A percentile compares a stretch with the other conserved stretches of the same genome.
These are phyloP conservation scores for Hydrangea macrophylla DNA, from an alignment of 148 eudicot species.

Conservation along the genomic window DNA sequence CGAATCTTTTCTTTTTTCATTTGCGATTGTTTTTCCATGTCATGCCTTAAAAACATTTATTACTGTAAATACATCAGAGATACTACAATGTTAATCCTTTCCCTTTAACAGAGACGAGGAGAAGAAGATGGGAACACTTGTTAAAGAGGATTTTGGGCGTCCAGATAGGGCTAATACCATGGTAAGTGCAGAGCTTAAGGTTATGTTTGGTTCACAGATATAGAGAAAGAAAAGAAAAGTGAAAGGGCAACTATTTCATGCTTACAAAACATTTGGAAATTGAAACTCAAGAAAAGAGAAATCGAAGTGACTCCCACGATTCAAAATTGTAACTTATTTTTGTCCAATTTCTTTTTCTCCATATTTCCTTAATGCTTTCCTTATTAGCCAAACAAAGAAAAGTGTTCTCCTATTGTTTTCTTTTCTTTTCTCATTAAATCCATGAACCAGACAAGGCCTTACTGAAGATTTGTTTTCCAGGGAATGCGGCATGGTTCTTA, in stretches of 20 bases:
- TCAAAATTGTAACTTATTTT: too few species aligned
- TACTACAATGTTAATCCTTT: conserved; percentile 3
- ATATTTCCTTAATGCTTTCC: too few species aligned
- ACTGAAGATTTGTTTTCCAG: conserved; percentile 25
- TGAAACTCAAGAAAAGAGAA: too few species aligned
- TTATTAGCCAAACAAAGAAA: too few species aligned
- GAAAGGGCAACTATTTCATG: too few species aligned
- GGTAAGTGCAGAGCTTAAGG: conserved; percentile 39
- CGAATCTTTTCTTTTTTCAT: not conserved
- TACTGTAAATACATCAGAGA: not conserved
- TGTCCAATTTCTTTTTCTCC: too few species aligned
- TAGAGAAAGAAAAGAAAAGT: too few species aligned
- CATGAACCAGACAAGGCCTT: not conserved
- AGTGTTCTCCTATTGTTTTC: not conserved
- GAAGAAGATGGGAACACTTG: conserved; percentile 97
- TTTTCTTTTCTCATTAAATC: too few species aligned
- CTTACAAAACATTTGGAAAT: too few species aligned
- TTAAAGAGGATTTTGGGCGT: conserved; percentile 90
- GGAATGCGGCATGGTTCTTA: conserved; percentile 99
- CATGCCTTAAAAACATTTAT: too few species aligned
- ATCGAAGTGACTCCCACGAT: too few species aligned
- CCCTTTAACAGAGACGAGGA: conserved; percentile 70
- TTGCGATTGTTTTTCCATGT: not conserved
- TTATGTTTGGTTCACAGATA: too few species aligned
- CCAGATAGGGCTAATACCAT: conserved; percentile 94